Conservation (phyloP, 1,284 basidiomycete species). For the Psilocybe mexicana region DNA sequence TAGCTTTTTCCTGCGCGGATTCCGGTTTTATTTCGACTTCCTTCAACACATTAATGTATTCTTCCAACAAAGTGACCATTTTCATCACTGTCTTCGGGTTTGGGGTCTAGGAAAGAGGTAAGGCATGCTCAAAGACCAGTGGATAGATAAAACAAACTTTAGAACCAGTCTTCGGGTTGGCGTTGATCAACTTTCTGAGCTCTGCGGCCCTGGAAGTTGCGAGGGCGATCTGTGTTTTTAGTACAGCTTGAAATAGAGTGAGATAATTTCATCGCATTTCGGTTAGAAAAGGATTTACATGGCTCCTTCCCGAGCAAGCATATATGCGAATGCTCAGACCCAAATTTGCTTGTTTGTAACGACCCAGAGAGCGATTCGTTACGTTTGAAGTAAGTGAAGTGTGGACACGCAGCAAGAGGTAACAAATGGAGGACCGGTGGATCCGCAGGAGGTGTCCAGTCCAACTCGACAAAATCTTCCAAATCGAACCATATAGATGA, state of each 20-base stretch:
- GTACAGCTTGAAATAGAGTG: constrained; percentile 48
- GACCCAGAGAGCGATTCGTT: constrained; percentile 44
- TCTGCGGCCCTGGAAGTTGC: constrained; percentile 57
- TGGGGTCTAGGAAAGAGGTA: constrained; percentile 1
- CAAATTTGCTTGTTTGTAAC: constrained; percentile 76
- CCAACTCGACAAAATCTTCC: constrained; percentile 85
- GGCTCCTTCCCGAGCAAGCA: constrained; percentile 81
- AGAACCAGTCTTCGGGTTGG: background rate
- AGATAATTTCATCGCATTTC: background rate
- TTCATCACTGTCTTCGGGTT: constrained; percentile 32
- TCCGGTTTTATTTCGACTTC: constrained; percentile 41
- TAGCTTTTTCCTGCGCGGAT: constrained; percentile 30
- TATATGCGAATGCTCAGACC: constrained; percentile 81
- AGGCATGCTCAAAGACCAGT: background rate
- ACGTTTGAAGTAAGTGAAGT: constrained; percentile 82
- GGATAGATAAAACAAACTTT: constrained; percentile 12
- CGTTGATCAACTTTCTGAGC: constrained; percentile 40
- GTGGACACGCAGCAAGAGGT: constrained; percentile 76
- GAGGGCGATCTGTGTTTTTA: constrained; percentile 70
- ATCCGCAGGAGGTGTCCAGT: constrained; percentile 57
- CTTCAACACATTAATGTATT: constrained; percentile 61
- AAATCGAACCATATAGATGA: constrained; percentile 73
- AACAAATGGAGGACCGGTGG: constrained; percentile 75
- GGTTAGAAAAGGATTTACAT: constrained; percentile 47
- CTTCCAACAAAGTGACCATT: constrained; percentile 60